A percentile compares a stretch with the other conserved stretches of the same genome.
Evolutionary conservation across 2,329 filamentous ascomycete genomes (phyloP).

Genomic region (Alternaria consortialis): DNA sequence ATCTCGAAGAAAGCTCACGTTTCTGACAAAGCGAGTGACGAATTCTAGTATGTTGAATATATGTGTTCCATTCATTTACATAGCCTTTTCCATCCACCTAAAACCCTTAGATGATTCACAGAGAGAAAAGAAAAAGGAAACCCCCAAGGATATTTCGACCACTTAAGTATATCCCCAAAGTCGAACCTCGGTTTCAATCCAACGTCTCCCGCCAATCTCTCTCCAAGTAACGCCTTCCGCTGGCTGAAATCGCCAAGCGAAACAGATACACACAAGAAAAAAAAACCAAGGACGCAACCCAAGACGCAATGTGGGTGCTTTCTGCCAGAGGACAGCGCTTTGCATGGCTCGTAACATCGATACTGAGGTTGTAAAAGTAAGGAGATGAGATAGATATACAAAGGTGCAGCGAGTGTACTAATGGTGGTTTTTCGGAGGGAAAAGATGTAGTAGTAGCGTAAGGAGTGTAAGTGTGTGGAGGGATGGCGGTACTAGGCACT

Average conservation of each 20-base stretch:
- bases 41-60: background rate
- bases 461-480: slow-evolving; percentile 30
- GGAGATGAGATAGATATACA: slow-evolving; percentile 23
- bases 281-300: slow-evolving; percentile 6
- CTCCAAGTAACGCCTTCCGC: slow-evolving; percentile 5
- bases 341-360: slow-evolving; percentile 27
- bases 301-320: slow-evolving; percentile 7
- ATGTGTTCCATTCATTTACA: slow-evolving; percentile 19
- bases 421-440: background rate
- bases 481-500: slow-evolving; percentile 36
- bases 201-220: background rate
- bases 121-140: background rate
- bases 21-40: background rate
- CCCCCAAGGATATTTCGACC: slow-evolving; percentile 1
- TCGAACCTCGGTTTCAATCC: background rate
- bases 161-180: background rate
- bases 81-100: slow-evolving; percentile 3
- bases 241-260: slow-evolving; percentile 12
- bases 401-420: slow-evolving; percentile 19
- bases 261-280: background rate
- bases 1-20: too few relatives aligned
- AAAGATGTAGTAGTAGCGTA: slow-evolving; percentile 2
- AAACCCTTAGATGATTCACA: background rate
- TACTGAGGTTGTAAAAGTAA: slow-evolving; percentile 10
- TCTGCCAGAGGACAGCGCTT: slow-evolving; percentile 17